A percentile compares a stretch with the other conserved stretches of the same genome.
These are phyloP conservation scores for Penicillium lagena DNA, from an alignment of 495 filamentous ascomycete genomes.

Conservation along the genomic window DNA sequence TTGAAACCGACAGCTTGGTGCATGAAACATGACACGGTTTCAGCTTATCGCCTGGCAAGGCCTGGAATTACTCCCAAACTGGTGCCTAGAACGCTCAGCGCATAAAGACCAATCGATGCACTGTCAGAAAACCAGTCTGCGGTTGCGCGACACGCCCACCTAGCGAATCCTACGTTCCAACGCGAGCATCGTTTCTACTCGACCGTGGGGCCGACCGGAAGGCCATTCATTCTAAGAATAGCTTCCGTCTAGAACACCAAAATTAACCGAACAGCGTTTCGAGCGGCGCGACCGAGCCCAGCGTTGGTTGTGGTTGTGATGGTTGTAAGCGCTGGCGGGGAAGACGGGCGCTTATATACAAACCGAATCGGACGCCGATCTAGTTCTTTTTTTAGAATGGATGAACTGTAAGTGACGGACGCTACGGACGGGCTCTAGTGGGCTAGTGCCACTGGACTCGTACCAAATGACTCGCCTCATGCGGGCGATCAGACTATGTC, in stretches of 20 bases:
- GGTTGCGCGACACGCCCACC: not conserved
- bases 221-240: not conserved
- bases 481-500: conserved; percentile 12
- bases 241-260: not conserved
- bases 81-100: no score
- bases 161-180: not conserved
- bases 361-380: not conserved
- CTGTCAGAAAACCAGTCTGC: no score
- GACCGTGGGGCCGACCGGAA: no score
- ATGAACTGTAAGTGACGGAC: not conserved
- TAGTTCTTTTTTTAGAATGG: conserved; percentile 3
- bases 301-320: conserved; percentile 2
- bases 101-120: no score
- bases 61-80: not conserved
- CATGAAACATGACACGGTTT: conserved; percentile 5
- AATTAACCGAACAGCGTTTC: no score
- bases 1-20: conserved; percentile 2
- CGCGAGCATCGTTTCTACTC: no score
- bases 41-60: not conserved
- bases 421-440: no score
- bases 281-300: not conserved
- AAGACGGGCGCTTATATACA: conserved; percentile 13
- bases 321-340: conserved; percentile 13
- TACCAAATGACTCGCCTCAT: conserved; percentile 11
- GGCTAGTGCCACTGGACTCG: no score